Conservation (phyloP, 75 land plant species). For the Pinus albicaulis region DNA sequence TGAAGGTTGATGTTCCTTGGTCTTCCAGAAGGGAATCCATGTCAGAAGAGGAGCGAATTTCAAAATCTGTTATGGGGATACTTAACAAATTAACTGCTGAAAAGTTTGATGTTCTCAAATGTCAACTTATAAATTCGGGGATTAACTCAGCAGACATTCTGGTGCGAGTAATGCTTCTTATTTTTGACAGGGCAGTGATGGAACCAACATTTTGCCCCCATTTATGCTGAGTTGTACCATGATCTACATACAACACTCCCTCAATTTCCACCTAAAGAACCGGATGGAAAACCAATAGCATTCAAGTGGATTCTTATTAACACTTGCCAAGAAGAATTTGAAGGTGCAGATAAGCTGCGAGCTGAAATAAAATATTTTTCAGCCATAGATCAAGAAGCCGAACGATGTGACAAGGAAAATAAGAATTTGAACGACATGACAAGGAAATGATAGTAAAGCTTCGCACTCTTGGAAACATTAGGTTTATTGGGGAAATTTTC, state of each 20-base stretch:
- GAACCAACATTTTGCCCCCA: conserved; percentile 88
- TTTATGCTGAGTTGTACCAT: conserved; percentile 80
- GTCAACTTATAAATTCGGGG: no score
- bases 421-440: no score
- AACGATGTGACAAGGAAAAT: conserved; percentile 48
- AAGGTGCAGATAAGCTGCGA: conserved; percentile 68
- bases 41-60: no score
- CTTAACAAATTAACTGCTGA: no score
- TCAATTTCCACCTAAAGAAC: conserved; percentile 61
- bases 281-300: conserved; percentile 58
- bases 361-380: conserved; percentile 59
- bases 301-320: conserved; percentile 77
- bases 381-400: conserved; percentile 64
- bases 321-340: conserved; percentile 87
- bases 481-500: conserved; percentile 86
- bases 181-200: conserved; percentile 85
- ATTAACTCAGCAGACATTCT: no score
- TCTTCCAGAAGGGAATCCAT: no score
- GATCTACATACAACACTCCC: conserved; percentile 65
- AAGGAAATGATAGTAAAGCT: conserved; percentile 78
- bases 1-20: no score
- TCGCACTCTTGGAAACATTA: conserved; percentile 81
- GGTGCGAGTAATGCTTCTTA: conserved; percentile 5
- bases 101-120: no score
- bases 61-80: no score